These are phyloP conservation scores for Talaromyces thailandensis DNA, from an alignment of 495 filamentous ascomycete species.

Conservation along the genomic window DNA sequence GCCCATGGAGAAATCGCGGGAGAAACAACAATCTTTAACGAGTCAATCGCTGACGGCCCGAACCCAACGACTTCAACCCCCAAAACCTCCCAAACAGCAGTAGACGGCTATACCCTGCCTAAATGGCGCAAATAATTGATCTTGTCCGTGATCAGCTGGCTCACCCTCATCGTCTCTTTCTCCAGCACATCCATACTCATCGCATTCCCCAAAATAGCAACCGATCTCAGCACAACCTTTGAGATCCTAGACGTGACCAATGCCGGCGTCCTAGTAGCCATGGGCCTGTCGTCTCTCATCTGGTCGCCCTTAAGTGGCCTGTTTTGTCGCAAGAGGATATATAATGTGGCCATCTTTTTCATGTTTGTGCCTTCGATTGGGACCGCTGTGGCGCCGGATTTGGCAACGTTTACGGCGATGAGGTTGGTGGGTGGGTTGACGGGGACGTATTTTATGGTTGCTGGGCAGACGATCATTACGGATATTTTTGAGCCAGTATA, in stretches of 20 bases:
- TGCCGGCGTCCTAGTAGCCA: constrained; percentile 45
- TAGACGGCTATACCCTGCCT: constrained; percentile 12
- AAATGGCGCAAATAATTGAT: constrained; percentile 35
- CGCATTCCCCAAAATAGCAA: constrained; percentile 31
- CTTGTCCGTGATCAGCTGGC: constrained; percentile 33
- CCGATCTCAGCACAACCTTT: constrained; percentile 25
- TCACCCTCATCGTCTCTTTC: constrained; percentile 35
- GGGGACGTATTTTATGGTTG: constrained; percentile 38
- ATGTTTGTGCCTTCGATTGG: constrained; percentile 27
- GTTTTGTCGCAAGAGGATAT: constrained; percentile 25
- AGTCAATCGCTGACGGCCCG: not conserved
- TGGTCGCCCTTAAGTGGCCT: constrained; percentile 36
- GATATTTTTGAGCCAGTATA: constrained; percentile 38
- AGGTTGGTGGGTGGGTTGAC: constrained; percentile 31
- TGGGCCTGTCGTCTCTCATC: constrained; percentile 46
- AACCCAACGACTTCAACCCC: not conserved
- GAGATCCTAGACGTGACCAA: constrained; percentile 36
- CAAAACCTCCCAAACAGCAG: not conserved
- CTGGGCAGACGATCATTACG: constrained; percentile 36
- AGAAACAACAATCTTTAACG: not conserved
- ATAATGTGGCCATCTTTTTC: constrained; percentile 29
- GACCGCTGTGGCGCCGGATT: constrained; percentile 21
- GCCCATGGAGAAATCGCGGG: not conserved
- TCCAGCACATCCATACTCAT: constrained; percentile 33
- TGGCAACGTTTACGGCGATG: constrained; percentile 33